Evolutionary conservation across 169 alveolate genomes (phyloP), one percentile per base, ranked within the genome.

Genomic region (Miamiensis avidus): DNA sequence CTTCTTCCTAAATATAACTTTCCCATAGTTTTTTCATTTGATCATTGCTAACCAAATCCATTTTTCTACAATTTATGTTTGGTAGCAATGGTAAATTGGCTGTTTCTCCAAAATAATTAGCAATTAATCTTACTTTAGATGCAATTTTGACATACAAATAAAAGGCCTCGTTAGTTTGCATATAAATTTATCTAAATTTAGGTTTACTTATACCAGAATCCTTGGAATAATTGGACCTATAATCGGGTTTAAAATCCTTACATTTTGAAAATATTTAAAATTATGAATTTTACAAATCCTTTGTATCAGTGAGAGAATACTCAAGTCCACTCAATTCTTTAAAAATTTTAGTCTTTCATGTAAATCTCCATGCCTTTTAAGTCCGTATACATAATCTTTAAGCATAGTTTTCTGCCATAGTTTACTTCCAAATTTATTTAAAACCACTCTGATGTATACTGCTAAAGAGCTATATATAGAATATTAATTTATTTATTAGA

Each of bases 401-500:
- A 79, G n/a, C 0, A 79, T 4, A n/a, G 75, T 29, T 29, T 79
- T 76, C 73, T 64, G 76, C 4, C 34, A 28, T 29, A 49, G 64
- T 79, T 79, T 79, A 28, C 30, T 79, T 34, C 84, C 84, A 65
- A 79, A 79, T 64, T 79, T 79, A 20, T 49, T 79, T 15, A 79
- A 49, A 79, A 79, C 84, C 84, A 79, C 29, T 79, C 84, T 16
- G 76, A 64, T 34, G 31, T 72, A 79, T 49, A 79, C 4, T 34
- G 29, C 1, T 79, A 34, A 34, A 79, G 34, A 25, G 75, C 75
- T 28, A 65, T 79, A 25, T 72, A 49, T 26, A 49, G 69, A 20
- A 49, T 11, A 49, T 49, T 49, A 11, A 11, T 49, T 11, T 49
- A 49, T 49, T 49, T 49, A 49, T 11, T 49, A 49, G 20, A 49